Evolutionary conservation across 2,329 filamentous ascomycete genomes (phyloP).

Genomic region (Dothiorella sarmentorum): DNA sequence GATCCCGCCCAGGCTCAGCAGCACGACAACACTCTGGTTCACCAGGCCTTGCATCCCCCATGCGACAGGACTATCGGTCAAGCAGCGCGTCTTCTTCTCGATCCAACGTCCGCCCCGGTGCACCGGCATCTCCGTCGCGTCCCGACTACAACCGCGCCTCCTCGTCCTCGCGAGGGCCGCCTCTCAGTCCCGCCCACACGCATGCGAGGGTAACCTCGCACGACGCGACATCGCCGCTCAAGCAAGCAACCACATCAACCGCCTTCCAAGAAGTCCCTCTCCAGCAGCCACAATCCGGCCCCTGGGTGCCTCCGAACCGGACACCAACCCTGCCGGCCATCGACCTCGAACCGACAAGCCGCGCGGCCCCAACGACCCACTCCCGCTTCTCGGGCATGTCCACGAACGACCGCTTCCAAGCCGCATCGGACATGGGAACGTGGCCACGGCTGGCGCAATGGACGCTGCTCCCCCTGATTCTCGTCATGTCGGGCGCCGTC

Average conservation of each 20-base stretch:
- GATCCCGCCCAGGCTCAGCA: background rate
- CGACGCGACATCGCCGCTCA: conserved; percentile 1
- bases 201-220: background rate
- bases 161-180: background rate
- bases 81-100: background rate
- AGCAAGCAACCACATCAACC: background rate
- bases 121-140: background rate
- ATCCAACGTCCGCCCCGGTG: background rate
- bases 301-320: background rate
- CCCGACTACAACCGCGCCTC: background rate
- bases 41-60: too few species aligned
- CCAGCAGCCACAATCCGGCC: too few species aligned
- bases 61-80: background rate
- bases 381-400: conserved; percentile 8
- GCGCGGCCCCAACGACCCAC: background rate
- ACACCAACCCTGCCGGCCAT: background rate
- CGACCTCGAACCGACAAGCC: background rate
- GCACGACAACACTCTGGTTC: too few species aligned
- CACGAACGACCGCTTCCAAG: too few species aligned
- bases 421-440: background rate
- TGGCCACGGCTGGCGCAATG: conserved; percentile 1
- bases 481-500: background rate
- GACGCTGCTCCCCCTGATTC: background rate
- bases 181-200: background rate
- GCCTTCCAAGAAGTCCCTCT: background rate